Percentiles rank a stretch among this genome's conserved stretches.
Evolutionary conservation across 352 stramenopile species (phyloP).

Genomic region (Ophiocytium majus): DNA sequence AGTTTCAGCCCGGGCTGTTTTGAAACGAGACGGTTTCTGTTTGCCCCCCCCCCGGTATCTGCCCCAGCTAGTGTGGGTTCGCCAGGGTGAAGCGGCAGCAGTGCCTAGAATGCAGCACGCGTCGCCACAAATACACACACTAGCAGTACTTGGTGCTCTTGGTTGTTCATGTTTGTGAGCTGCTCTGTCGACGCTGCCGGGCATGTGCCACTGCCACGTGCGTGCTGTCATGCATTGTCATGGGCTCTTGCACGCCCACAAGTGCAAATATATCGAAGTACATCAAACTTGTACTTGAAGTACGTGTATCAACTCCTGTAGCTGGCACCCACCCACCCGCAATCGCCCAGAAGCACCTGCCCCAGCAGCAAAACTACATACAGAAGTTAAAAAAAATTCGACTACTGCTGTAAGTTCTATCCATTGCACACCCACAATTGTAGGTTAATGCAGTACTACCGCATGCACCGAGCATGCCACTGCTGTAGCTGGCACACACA

Average conservation of each 20-base stretch:
- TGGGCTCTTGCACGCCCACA: no score
- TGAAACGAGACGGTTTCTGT: no score
- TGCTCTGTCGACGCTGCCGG: not conserved
- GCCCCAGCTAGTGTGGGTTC: no score
- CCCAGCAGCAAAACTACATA: not conserved
- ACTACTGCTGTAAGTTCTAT: not conserved
- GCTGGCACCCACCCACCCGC: not conserved
- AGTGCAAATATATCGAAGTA: not conserved
- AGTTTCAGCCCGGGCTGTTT: no score
- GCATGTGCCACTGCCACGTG: not conserved
- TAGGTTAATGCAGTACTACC: no score
- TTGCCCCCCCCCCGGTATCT: no score
- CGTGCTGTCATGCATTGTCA: no score
- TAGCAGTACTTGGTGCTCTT: not conserved
- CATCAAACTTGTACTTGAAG: no score
- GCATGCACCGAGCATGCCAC: not conserved
- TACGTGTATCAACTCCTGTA: not conserved
- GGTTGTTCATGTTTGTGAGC: not conserved
- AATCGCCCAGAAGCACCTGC: not conserved
- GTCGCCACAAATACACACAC: not conserved
- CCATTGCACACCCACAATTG: not conserved
- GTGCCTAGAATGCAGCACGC: no score
- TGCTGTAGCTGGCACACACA: not conserved
- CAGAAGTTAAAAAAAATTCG: not conserved
- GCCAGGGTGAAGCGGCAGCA: no score